Evolutionary conservation across 106 monocot genomes (phyloP).

Genomic region (Acorus calamus): DNA sequence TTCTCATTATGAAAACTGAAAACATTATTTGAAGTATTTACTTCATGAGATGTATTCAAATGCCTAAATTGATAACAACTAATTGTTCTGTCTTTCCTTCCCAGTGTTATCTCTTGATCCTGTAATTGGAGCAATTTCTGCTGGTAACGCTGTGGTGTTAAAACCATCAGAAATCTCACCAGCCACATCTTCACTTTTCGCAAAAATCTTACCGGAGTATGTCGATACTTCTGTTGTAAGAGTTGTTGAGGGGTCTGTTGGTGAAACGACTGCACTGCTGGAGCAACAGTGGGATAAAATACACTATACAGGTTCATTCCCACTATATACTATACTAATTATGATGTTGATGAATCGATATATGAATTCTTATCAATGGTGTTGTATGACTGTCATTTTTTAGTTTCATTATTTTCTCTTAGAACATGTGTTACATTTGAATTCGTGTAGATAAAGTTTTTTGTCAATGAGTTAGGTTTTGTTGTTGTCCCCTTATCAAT

Average conservation of each 20-base stretch:
- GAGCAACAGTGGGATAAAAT: slow-evolving; percentile 36
- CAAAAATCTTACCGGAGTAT: slow-evolving; percentile 16
- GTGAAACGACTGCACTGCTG: slow-evolving; percentile 28
- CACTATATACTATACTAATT: no score
- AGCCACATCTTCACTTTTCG: slow-evolving; percentile 17
- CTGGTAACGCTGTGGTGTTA: slow-evolving; percentile 28
- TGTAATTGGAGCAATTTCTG: slow-evolving; percentile 31
- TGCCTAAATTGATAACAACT: background rate
- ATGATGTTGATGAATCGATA: no score
- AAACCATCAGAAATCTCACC: slow-evolving; percentile 36
- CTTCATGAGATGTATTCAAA: background rate
- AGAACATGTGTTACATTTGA: no score
- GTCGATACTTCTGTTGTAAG: slow-evolving; percentile 21
- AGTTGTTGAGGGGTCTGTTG: slow-evolving; percentile 29
- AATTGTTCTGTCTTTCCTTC: background rate
- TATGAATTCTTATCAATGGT: no score
- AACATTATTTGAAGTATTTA: background rate
- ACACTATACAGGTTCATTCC: slow-evolving; percentile 23
- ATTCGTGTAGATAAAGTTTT: no score
- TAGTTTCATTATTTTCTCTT: no score
- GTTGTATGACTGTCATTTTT: no score
- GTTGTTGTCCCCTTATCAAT: no score
- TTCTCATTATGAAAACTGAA: no score
- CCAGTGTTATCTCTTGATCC: slow-evolving; percentile 34
- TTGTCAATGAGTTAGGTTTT: no score